Conservation (phyloP, 306 rosid species). For the Ammopiptanthus mongolicus region DNA sequence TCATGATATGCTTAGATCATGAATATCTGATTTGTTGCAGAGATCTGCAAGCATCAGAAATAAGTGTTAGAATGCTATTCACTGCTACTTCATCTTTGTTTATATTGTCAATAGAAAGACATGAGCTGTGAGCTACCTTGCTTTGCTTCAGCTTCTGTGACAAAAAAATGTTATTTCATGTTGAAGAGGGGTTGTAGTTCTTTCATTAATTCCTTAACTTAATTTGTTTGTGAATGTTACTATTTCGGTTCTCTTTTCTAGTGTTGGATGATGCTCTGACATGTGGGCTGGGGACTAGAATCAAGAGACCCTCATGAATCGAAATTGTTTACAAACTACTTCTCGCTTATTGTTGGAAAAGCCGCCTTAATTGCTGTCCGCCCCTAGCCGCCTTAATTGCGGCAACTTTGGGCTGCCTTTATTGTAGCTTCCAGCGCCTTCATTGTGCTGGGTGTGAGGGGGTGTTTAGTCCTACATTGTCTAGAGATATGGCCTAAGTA, state of each 20-base stretch:
- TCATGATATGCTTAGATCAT: not conserved
- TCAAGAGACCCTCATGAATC: not conserved
- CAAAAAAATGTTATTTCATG: not conserved
- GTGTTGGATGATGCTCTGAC: constrained; percentile 3
- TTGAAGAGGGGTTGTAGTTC: not conserved
- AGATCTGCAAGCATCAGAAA: constrained; percentile 6
- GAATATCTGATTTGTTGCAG: not conserved
- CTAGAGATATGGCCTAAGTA: too few relatives aligned
- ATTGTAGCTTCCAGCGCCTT: too few relatives aligned
- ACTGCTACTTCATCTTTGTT: not conserved
- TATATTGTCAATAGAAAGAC: not conserved
- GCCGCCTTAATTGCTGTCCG: too few relatives aligned
- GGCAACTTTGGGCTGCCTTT: too few relatives aligned
- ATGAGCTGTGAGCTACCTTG: not conserved
- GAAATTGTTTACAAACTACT: not conserved
- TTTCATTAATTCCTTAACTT: not conserved
- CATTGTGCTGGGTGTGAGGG: too few relatives aligned
- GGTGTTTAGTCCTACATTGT: too few relatives aligned
- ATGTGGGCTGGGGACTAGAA: not conserved
- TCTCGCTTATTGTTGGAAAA: too few relatives aligned
- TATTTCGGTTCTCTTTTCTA: not conserved
- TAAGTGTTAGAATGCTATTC: not conserved
- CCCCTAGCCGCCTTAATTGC: too few relatives aligned
- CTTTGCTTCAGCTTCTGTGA: constrained; percentile 8
- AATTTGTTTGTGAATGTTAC: not conserved